Percentiles rank a stretch among this genome's conserved stretches.
Conservation (phyloP, 768 basidiomycete species). For the Psilocybe cubensis region DNA sequence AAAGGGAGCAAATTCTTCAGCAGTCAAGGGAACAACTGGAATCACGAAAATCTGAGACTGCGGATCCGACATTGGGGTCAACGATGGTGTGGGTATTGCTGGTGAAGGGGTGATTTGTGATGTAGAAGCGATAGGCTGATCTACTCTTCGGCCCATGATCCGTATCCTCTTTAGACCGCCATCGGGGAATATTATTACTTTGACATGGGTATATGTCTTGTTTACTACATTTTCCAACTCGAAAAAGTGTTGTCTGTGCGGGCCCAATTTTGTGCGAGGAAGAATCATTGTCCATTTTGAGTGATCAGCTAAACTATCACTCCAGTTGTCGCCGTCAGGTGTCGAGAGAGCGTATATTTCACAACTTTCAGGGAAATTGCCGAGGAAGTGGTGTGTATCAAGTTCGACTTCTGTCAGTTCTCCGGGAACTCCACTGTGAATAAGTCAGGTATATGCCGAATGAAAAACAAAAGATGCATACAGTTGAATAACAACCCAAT, state of each 20-base stretch:
- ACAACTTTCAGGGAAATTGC: conserved; percentile 91
- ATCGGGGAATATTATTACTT: conserved; percentile 90
- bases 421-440: conserved; percentile 70
- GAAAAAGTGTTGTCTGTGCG: conserved; percentile 90
- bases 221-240: conserved; percentile 70
- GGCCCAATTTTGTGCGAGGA: conserved; percentile 78
- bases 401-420: conserved; percentile 80
- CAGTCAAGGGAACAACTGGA: conserved; percentile 73
- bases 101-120: background rate
- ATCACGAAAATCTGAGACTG: conserved; percentile 32
- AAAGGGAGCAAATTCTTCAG: conserved; percentile 86
- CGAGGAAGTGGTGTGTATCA: conserved; percentile 95
- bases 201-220: conserved; percentile 77
- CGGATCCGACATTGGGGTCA: conserved; percentile 7
- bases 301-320: conserved; percentile 36
- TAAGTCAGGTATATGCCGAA: background rate
- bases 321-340: conserved; percentile 39
- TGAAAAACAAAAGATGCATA: conserved; percentile 40
- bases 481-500: conserved; percentile 93
- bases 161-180: conserved; percentile 96
- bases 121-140: conserved; percentile 5
- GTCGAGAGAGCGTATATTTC: conserved; percentile 69
- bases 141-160: conserved; percentile 63
- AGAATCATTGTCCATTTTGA: conserved; percentile 77
- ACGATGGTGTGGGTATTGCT: conserved; percentile 3